Base-by-base conservation (phyloP, 495 filamentous ascomycete genomes). In the Tetracladium setigerum region DNA sequence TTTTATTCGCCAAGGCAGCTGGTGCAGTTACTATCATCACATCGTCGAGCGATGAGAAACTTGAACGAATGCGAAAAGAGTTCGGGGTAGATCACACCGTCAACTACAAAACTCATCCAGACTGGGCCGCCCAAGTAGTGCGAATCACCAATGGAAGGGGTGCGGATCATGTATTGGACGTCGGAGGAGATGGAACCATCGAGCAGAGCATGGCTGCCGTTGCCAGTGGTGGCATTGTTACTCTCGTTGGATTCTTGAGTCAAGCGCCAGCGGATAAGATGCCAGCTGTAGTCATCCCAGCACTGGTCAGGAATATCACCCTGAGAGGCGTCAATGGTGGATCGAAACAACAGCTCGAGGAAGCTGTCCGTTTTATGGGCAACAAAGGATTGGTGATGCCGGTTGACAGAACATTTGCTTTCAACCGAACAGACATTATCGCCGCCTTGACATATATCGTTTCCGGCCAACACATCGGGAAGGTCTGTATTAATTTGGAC, bases 1-100 rank as follows among this genome's bases (percentile, higher is more conserved):
- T 91, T 44, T 84, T 88, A 75, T 91, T 92, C 54, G 88, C 88
- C 38, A 91, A 88, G 64, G 85, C 86, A 0, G 84, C 83, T 12
- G 63, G 62, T 0, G 44, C 59, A 5, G 50, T 62, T 68, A 75
- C 71, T 0, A 67, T 74, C 43, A 41, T 67, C 15, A 73, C 71
- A 0, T 63, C 62, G 0, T 71, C 67, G 4, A 66, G 61, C 1
- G 64, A 71, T 40, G 61, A 53, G 31, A 73, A 73, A 52, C 47
- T 70, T 0, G 52, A 63, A 17, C 44, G 45, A 4, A 51, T 59
- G 38, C 63, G 63, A 2, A 67, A 61, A 48, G 47, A 50, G 14
- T 56, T 72, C 1, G 71, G 70, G 8, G 71, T 67, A 0, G 58
- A 64, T 41, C 16, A 62, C 31, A 49, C 48, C 7, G 65, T 74